phyloP scores from a whole-genome alignment of 805 yeast species.

The Wickerhamiella spandovensis region DNA sequence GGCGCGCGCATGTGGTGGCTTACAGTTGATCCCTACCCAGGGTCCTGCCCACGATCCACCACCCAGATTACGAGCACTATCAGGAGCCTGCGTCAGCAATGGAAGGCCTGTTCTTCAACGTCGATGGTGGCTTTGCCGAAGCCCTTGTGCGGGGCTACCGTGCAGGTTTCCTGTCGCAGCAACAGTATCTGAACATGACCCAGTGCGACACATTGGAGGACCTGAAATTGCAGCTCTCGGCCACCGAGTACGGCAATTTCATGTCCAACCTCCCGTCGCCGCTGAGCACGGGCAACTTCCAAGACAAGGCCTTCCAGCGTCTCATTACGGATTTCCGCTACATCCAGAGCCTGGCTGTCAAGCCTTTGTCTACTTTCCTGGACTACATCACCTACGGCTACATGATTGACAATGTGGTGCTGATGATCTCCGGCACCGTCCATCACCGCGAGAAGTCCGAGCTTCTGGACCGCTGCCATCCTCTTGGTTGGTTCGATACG shows the following conservation, averaged over 20 bases:
- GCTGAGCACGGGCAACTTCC: constrained; percentile 77
- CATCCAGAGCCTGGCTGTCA: constrained; percentile 70
- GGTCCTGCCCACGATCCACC: background rate
- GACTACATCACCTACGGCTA: constrained; percentile 91
- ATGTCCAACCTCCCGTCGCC: constrained; percentile 70
- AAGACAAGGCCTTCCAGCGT: constrained; percentile 60
- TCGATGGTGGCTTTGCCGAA: constrained; percentile 82
- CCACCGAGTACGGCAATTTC: constrained; percentile 92
- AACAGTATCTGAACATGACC: constrained; percentile 82
- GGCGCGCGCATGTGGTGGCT: too few species aligned
- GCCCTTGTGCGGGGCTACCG: constrained; percentile 92
- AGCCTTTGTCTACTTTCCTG: constrained; percentile 67
- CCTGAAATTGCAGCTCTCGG: constrained; percentile 80
- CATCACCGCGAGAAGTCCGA: constrained; percentile 89
- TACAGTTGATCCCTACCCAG: too few species aligned
- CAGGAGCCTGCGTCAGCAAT: constrained; percentile 26
- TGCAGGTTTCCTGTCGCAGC: constrained; percentile 59
- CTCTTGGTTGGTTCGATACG: constrained; percentile 97
- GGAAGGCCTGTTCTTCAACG: constrained; percentile 91
- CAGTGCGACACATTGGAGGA: constrained; percentile 95
- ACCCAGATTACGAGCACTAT: background rate
- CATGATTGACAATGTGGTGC: constrained; percentile 94
- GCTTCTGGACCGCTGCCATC: constrained; percentile 82
- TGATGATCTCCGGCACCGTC: constrained; percentile 92
- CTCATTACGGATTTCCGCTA: constrained; percentile 76